Evolutionary conservation across 2,329 filamentous ascomycete genomes (phyloP), one percentile per base, ranked within the genome.

Genomic region (Talaromyces sp.): DNA sequence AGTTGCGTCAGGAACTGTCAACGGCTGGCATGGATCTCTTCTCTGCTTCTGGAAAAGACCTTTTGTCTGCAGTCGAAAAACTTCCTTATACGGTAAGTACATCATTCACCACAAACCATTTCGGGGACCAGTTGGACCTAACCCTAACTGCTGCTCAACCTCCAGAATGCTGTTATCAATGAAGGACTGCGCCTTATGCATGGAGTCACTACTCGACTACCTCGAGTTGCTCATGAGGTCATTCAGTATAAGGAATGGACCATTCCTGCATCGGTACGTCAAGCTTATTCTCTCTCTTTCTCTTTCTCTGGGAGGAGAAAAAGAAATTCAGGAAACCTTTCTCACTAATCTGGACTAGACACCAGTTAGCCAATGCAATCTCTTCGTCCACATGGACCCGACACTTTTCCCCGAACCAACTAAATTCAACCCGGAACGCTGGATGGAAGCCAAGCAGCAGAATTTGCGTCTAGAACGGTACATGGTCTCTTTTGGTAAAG

Each of bases 401-500:
- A 58, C 62, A 4, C 64, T 76, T 31, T 76, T 76, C 54, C 71
- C 73, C 0, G 58, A 73, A n/a, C 66, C 73, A 0, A 57, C 68
- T 7, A 55, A 52, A 1, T 77, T 75, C 64, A 61, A 64, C 5
- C 74, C 74, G 2, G 73, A 75, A 17, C 64, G 74, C 57, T 77
- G 73, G 70, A 63, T 73, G 13, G 62, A 69, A 43, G 60, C 62
- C 73, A 62, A 65, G 9, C 62, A 66, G 3, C 63, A 68, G 21
- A 69, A 71, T 4, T 64, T 70, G 19, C 65, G 69, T 1, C 63
- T 75, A 9, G 65, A 73, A 22, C 68, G 66, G 25, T 75, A 73
- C 54, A 59, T 77, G 28, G 67, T 77, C 7, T 60, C 70, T 0
- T 78, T 78, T 56, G 68, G 67, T 35, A 70, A 68, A 37, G 78